Percentiles rank a stretch among this genome's conserved stretches.
Evolutionary conservation across 1,139 yeast species (phyloP).

Genomic region (Yamadazyma dendronema): DNA sequence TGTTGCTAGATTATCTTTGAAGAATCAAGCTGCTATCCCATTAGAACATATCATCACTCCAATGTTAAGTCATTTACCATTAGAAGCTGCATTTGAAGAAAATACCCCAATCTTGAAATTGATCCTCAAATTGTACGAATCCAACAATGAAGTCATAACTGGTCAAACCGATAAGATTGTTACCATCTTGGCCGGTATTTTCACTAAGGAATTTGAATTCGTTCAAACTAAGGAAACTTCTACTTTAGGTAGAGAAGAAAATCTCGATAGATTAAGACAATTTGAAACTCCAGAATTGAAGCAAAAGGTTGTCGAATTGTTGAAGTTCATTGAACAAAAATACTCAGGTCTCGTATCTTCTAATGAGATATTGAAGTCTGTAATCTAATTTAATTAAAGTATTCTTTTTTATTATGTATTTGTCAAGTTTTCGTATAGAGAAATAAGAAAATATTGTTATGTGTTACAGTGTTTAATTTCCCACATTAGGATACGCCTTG

Average conservation of each 20-base stretch:
- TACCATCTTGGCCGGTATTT: constrained; percentile 67
- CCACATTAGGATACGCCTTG: background rate
- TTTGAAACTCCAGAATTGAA: constrained; percentile 69
- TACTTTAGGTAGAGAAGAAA: constrained; percentile 81
- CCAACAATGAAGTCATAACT: constrained; percentile 55
- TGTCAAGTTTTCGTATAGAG: background rate
- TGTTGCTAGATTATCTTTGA: constrained; percentile 86
- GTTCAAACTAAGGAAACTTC: constrained; percentile 66
- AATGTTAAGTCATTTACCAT: constrained; percentile 76
- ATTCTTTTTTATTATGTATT: constrained; percentile 1
- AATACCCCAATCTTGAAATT: constrained; percentile 86
- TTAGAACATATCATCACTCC: constrained; percentile 76
- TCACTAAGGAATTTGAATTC: constrained; percentile 71
- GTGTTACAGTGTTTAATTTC: constrained; percentile 1
- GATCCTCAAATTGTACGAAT: constrained; percentile 67
- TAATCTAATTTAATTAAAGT: constrained; percentile 25
- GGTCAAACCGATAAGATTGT: constrained; percentile 63
- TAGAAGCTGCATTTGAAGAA: constrained; percentile 87
- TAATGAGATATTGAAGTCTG: constrained; percentile 53
- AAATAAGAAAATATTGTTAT: constrained; percentile 1
- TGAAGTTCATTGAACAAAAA: constrained; percentile 69
- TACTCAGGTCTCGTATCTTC: constrained; percentile 61
- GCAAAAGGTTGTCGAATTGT: constrained; percentile 62
- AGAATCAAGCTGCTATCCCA: constrained; percentile 73
- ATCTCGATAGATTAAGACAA: constrained; percentile 74